Evolutionary conservation across 768 basidiomycete genomes (phyloP), one percentile per base, ranked within the genome.

Genomic region (Boletus sp.): DNA sequence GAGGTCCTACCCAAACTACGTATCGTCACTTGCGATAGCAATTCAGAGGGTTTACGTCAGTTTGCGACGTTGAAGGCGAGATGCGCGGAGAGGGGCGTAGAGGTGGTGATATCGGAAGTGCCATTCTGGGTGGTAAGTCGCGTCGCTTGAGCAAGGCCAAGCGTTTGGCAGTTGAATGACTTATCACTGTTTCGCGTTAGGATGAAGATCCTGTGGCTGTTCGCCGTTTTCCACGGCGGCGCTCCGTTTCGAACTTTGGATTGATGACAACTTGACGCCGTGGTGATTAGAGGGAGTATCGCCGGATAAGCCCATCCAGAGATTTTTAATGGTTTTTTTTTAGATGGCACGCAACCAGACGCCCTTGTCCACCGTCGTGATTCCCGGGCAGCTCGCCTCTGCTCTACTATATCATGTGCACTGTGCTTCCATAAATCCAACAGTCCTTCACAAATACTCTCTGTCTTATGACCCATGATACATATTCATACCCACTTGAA

Each of bases 71-170:
- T 78, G 36, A 52, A 63, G 47, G 49, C 49, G 20, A 63, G 44
- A 40, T 80, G 78, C 57, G 33, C 57, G n/a, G 48, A 65, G 45
- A 73, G 64, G 51, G 61, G 67, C 2, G 51, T 76, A 30, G 56
- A 66, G 41, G 52, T 79, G 49, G 59, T 56, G 17, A 55, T 69
- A 44, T 67, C 69, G 18, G 59, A 66, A 10, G 55, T 63, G 11
- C 75, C 75, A 1, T 52, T 71, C 45, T 76, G 69, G 69, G 60
- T 70, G 61, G 78, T 80, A 40, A 64, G 78, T 72, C 28, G 7
- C 20, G 18, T 40, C 28, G 15, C 8, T 32, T 14, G 7, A 40
- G 8, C 20, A 33, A 30, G 29, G 39, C 17, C 2, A 17, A 5
- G 24, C 9, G 14, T 44, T 4, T 33, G 14, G 29, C 4, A 10